Percentiles rank a stretch among this genome's conserved stretches.
phyloP scores from a whole-genome alignment of 805 yeast genomes.

The Clavispora vitiphila region DNA sequence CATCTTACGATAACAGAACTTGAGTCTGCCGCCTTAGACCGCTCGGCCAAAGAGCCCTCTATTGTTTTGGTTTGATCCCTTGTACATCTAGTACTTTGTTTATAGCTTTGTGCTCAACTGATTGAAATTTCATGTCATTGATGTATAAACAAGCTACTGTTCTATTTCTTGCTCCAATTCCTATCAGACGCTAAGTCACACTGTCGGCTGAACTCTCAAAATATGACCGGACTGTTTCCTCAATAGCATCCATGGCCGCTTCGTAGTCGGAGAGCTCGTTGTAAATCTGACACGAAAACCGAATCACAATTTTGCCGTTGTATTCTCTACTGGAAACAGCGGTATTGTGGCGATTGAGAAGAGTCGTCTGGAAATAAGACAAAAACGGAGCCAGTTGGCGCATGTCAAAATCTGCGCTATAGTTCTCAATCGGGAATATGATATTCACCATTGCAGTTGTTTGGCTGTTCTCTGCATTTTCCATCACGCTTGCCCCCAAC shows the following conservation, averaged over 20 bases:
- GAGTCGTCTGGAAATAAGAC: neutral
- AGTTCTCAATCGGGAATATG: constrained; percentile 24
- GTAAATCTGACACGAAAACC: constrained; percentile 58
- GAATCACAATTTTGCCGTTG: constrained; percentile 21
- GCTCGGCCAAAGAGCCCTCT: constrained; percentile 12
- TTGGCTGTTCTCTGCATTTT: constrained; percentile 27
- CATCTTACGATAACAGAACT: constrained; percentile 7
- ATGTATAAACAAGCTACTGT: no score
- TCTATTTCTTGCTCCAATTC: no score
- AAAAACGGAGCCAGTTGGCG: neutral
- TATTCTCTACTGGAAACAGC: constrained; percentile 42
- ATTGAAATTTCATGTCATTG: no score
- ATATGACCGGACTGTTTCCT: neutral
- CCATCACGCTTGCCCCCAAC: constrained; percentile 34
- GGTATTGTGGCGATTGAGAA: constrained; percentile 23
- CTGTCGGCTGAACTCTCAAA: no score
- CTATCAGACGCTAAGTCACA: no score
- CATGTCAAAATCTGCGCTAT: neutral
- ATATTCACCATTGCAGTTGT: constrained; percentile 40
- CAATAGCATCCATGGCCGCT: constrained; percentile 33
- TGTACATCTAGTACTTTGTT: no score
- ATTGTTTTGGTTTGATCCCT: no score
- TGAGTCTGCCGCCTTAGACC: constrained; percentile 6
- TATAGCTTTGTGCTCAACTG: no score
- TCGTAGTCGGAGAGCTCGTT: constrained; percentile 49